Conservation (phyloP, 2,329 filamentous ascomycete species). For the Alternaria ethzedia region DNA sequence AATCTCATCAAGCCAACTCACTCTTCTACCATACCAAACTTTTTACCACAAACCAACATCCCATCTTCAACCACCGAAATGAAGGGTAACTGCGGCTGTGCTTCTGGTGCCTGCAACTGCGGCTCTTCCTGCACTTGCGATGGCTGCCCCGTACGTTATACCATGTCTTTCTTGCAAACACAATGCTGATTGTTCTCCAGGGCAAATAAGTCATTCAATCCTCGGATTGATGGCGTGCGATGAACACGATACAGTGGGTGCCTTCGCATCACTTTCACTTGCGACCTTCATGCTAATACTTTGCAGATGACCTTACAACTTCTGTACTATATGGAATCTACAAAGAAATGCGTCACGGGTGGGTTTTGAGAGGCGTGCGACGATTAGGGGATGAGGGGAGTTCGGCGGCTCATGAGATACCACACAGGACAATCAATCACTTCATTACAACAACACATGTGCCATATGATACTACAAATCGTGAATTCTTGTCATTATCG, state of each 20-base stretch:
- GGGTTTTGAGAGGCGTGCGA: background rate
- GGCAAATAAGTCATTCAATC: slow-evolving; percentile 23
- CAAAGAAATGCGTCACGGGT: background rate
- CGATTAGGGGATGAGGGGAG: background rate
- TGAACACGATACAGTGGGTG: slow-evolving; percentile 1
- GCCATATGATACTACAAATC: background rate
- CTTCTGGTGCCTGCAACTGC: slow-evolving; percentile 32
- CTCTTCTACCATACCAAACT: background rate
- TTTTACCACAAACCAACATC: slow-evolving; percentile 1
- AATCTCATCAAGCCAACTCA: background rate
- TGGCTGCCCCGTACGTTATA: slow-evolving; percentile 32
- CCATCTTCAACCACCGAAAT: slow-evolving; percentile 11
- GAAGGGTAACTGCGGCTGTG: slow-evolving; percentile 36
- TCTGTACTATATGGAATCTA: background rate
- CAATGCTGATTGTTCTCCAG: slow-evolving; percentile 2
- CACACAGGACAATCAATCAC: background rate
- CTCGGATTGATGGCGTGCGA: background rate
- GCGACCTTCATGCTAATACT: background rate
- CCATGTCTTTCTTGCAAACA: background rate
- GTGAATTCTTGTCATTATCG: background rate
- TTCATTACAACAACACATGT: background rate
- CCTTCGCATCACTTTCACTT: background rate
- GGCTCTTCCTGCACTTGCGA: slow-evolving; percentile 32
- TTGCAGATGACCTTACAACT: background rate
- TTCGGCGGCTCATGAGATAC: background rate